phyloP scores from a whole-genome alignment of 225 moss, liverwort and hornwort genomes.

The Pseudoscleropodium purum region DNA sequence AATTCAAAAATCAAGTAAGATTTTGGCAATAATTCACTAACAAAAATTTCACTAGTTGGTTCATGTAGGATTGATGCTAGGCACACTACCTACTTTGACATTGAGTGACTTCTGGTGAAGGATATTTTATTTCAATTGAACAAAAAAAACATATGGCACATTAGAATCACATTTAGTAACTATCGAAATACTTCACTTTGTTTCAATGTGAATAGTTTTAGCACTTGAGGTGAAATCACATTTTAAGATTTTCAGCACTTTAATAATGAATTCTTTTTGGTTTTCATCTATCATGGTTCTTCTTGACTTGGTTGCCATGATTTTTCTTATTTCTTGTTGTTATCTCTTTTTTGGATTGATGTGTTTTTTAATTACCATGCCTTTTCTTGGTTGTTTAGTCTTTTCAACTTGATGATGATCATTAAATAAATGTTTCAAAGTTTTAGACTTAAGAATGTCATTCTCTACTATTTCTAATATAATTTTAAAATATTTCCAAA shows the following conservation, averaged over 20 bases:
- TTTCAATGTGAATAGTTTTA: background rate
- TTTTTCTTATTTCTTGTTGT: background rate
- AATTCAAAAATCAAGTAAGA: background rate
- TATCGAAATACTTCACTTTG: background rate
- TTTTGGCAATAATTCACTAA: background rate
- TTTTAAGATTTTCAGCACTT: background rate
- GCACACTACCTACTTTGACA: fast-evolving
- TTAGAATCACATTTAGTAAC: background rate
- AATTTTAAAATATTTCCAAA: background rate
- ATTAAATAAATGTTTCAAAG: background rate
- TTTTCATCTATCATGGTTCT: fast-evolving
- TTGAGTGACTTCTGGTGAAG: background rate
- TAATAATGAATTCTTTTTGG: background rate
- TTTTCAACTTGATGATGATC: background rate
- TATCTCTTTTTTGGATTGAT: background rate
- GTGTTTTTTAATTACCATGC: background rate
- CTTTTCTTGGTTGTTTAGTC: background rate
- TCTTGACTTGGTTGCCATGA: fast-evolving
- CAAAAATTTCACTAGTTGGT: background rate
- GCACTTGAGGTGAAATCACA: background rate
- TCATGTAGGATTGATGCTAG: background rate
- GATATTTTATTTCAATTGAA: background rate
- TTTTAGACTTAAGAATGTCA: background rate
- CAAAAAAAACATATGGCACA: background rate
- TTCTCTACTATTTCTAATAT: background rate